Conservation (phyloP, 1,284 basidiomycete genomes). For the Melampsora larici-populina region DNA sequence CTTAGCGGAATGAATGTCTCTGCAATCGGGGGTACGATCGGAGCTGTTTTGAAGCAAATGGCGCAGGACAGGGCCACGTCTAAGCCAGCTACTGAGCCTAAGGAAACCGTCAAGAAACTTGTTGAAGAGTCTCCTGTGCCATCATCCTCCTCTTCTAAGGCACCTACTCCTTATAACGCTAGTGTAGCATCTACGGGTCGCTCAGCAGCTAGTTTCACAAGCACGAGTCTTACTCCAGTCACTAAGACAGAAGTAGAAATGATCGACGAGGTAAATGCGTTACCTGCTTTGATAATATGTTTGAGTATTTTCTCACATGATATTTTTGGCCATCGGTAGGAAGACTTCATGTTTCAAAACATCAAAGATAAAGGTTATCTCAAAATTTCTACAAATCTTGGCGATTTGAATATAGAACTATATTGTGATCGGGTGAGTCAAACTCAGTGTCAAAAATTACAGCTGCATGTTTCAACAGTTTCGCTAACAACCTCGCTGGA, state of each 20-base stretch:
- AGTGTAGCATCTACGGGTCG: slow-evolving; percentile 86
- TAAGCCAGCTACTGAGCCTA: slow-evolving; percentile 16
- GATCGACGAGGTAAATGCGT: slow-evolving; percentile 71
- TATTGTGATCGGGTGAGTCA: slow-evolving; percentile 74
- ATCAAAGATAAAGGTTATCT: slow-evolving; percentile 64
- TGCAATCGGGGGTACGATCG: slow-evolving; percentile 52
- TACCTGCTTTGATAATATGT: not conserved
- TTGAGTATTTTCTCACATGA: not conserved
- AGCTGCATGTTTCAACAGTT: not conserved
- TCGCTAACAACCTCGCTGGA: not conserved
- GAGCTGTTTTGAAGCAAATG: slow-evolving; percentile 44
- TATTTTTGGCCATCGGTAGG: slow-evolving; percentile 60
- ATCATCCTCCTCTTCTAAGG: slow-evolving; percentile 23
- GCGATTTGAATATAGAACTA: slow-evolving; percentile 84
- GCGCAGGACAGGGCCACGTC: slow-evolving; percentile 41
- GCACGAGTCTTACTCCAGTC: slow-evolving; percentile 79
- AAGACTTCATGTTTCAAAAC: slow-evolving; percentile 75
- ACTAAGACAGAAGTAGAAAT: slow-evolving; percentile 73
- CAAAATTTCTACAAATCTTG: slow-evolving; percentile 82
- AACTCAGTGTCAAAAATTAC: not conserved
- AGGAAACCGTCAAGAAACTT: not conserved
- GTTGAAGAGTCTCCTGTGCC: slow-evolving; percentile 20
- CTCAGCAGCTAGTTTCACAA: slow-evolving; percentile 86
- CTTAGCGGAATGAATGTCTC: slow-evolving; percentile 51
- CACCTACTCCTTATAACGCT: slow-evolving; percentile 67